Base-by-base conservation (phyloP, 2,329 filamentous ascomycete species). In the Beauveria scarabaeidicola region DNA sequence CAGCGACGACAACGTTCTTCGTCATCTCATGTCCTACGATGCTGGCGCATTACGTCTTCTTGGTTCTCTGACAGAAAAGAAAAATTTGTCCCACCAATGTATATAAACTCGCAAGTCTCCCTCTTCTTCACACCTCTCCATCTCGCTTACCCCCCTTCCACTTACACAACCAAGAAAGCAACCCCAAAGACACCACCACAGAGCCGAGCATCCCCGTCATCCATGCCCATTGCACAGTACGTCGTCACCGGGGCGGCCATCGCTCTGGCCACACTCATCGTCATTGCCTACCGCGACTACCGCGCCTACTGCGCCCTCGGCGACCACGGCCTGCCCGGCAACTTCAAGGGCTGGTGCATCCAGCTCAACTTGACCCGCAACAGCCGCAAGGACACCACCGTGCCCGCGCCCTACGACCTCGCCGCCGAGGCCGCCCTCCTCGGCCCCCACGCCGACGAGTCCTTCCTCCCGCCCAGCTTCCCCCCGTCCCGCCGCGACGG, bases 241-340 rank as follows among this genome's bases (percentile, higher is more conserved):
- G 23, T 21, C n/a, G 4, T 23, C 27, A 46, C 58, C 3, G 58
- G 27, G 0, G 61, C 29, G 5, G 44, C 59, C 15, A 11, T 55
- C 1, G 48, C 32, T 27, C 13, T 32, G 9, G 21, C 56, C 19
- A 51, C 61, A 4, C 7, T 58, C 23, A 11, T 60, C 13, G 17
- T 58, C 32, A 23, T 63, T 17, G 52, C 60, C 23, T 63, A 61
- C 36, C 61, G 61, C 21, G 61, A 63, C 43, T 79, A 79, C 68
- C 66, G 63, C 5, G 68, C 66, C 40, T 79, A 69, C 66, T 68
- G 75, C 19, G 70, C 73, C 4, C 70, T 79, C 36, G 77, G 77
- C 27, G 70, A 69, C 6, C 75, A 77, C 62, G 76, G 76, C 27
- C 59, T 77, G 0, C 75, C 77, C 2, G 68, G 75, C 64, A 75